Percentiles rank a stretch among this genome's conserved stretches.
These are phyloP conservation scores for Candida cerambycidarum DNA, from an alignment of 805 yeast species.

Conservation along the genomic window DNA sequence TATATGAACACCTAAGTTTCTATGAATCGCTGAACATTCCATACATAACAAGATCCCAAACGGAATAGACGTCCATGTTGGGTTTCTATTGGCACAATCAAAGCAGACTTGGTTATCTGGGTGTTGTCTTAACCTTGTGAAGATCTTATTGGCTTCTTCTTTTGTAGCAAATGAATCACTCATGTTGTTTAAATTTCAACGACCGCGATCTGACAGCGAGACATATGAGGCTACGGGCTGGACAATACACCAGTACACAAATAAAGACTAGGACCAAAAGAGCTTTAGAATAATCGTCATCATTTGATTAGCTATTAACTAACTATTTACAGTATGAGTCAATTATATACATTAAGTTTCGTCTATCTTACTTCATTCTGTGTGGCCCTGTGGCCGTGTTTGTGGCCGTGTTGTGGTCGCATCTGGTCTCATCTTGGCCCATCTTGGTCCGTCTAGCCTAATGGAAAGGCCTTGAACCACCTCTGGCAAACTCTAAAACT, in stretches of 20 bases:
- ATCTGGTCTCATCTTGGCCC: no score
- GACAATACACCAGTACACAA: not conserved
- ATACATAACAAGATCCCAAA: conserved; percentile 90
- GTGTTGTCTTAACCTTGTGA: conserved; percentile 58
- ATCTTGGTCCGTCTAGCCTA: no score
- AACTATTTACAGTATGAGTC: conserved; percentile 2
- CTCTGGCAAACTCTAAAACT: conserved; percentile 89
- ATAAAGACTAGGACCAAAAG: no score
- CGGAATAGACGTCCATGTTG: conserved; percentile 98
- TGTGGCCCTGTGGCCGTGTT: no score
- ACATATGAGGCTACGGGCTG: not conserved
- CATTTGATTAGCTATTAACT: no score
- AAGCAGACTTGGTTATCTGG: conserved; percentile 85
- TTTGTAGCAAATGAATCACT: conserved; percentile 58
- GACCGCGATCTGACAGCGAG: not conserved
- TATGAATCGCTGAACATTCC: conserved; percentile 93
- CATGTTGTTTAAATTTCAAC: conserved; percentile 22
- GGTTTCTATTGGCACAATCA: conserved; percentile 91
- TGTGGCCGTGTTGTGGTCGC: no score
- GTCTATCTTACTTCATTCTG: no score
- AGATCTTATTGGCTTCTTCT: conserved; percentile 67
- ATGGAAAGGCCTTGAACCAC: conserved; percentile 81
- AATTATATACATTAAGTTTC: no score
- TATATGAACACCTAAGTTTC: conserved; percentile 94
- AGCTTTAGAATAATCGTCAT: no score